phyloP scores from a whole-genome alignment of 345 rosid species.

The Limnanthes douglasii region DNA sequence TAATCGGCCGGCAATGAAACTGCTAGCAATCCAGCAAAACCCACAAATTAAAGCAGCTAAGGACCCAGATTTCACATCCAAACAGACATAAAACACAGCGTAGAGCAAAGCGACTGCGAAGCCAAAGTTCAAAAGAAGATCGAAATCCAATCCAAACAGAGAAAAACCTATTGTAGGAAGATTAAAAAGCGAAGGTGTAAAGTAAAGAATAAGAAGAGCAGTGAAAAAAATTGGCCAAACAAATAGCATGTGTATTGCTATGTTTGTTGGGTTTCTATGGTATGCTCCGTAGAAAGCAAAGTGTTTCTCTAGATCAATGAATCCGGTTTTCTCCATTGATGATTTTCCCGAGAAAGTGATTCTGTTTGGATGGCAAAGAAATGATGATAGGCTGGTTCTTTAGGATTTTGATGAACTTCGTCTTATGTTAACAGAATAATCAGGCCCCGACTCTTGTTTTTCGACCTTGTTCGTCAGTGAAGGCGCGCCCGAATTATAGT shows the following conservation, averaged over 20 bases:
- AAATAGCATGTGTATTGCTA: conserved; percentile 30
- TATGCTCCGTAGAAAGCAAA: conserved; percentile 41
- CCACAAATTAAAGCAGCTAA: conserved; percentile 40
- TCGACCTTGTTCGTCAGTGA: too few relatives aligned
- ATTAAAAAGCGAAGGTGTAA: conserved; percentile 30
- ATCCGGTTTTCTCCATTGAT: conserved; percentile 24
- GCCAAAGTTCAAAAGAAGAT: conserved; percentile 32
- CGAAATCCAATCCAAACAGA: conserved; percentile 13
- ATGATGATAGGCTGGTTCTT: too few relatives aligned
- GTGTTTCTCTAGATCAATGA: conserved; percentile 37
- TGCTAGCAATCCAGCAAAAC: conserved; percentile 28
- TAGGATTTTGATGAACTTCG: too few relatives aligned
- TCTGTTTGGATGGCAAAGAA: too few relatives aligned
- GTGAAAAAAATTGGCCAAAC: conserved; percentile 64
- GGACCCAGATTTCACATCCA: conserved; percentile 43
- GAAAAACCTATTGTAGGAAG: conserved; percentile 18
- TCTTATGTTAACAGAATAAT: too few relatives aligned
- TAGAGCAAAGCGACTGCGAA: conserved; percentile 30
- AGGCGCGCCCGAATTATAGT: too few relatives aligned
- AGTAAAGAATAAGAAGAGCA: conserved; percentile 28
- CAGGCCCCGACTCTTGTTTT: too few relatives aligned
- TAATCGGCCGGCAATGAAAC: conserved; percentile 23
- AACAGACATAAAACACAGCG: conserved; percentile 24
- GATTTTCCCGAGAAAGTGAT: background rate
- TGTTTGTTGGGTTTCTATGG: conserved; percentile 27